Conservation (phyloP, 495 filamentous ascomycete genomes). For the Daldinia concentrica region DNA sequence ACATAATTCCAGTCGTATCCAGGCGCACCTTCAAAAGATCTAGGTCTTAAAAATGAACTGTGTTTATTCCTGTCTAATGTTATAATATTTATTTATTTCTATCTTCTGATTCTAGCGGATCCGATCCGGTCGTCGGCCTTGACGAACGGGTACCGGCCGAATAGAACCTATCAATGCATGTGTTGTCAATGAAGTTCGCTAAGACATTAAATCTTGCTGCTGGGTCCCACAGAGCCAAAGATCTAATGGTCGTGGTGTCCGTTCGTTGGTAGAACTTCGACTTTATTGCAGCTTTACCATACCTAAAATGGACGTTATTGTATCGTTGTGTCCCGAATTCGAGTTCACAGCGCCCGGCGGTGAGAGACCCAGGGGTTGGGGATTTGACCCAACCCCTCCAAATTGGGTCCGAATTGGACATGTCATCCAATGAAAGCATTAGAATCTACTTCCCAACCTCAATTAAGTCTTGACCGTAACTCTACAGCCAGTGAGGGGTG, state of each 20-base stretch:
- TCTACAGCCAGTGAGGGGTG: constrained; percentile 8
- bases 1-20: background rate
- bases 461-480: constrained; percentile 24
- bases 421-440: constrained; percentile 28
- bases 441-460: constrained; percentile 23
- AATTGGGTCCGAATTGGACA: constrained; percentile 10
- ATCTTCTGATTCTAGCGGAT: background rate
- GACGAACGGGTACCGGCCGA: background rate
- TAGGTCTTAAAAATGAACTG: background rate
- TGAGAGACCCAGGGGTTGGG: constrained; percentile 34
- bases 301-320: constrained; percentile 20
- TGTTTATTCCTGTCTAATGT: background rate
- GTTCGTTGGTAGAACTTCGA: constrained; percentile 26
- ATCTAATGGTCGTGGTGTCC: constrained; percentile 20
- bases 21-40: background rate
- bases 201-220: constrained; percentile 33
- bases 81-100: background rate
- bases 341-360: constrained; percentile 28
- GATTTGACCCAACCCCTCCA: constrained; percentile 35
- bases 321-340: constrained; percentile 34
- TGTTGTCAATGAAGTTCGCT: constrained; percentile 33
- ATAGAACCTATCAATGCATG: constrained; percentile 1
- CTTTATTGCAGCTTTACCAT: constrained; percentile 11
- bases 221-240: constrained; percentile 22
- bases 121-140: background rate